Conservation (phyloP, 495 filamentous ascomycete species). For the Hypoxylon fuscum region DNA sequence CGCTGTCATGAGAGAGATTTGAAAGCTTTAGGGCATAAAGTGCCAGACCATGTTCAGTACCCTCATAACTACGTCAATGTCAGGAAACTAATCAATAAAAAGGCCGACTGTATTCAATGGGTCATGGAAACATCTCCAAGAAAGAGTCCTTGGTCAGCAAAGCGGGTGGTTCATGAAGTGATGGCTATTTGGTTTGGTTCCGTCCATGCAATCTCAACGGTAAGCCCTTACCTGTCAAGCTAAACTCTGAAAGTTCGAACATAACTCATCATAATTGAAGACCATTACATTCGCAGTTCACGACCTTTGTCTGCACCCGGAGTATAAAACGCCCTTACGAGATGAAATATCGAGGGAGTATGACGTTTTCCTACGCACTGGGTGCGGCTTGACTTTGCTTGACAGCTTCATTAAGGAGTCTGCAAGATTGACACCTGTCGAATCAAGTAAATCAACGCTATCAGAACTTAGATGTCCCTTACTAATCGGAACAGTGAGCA, state of each 20-base stretch:
- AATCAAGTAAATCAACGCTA: conserved; percentile 30
- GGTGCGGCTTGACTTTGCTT: conserved; percentile 34
- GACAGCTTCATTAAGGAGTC: conserved; percentile 54
- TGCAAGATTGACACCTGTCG: conserved; percentile 42
- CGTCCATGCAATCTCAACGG: conserved; percentile 27
- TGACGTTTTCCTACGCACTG: conserved; percentile 15
- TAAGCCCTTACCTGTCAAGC: no score
- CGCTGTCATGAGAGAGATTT: conserved; percentile 15
- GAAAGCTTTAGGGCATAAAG: conserved; percentile 1
- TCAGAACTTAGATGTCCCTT: background rate
- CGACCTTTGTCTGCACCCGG: conserved; percentile 46
- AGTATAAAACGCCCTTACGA: conserved; percentile 42
- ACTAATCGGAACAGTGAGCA: conserved; percentile 26
- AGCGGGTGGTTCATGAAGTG: conserved; percentile 40
- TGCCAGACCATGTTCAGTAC: conserved; percentile 34
- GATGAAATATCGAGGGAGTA: background rate
- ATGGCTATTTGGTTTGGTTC: conserved; percentile 46
- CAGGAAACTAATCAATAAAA: background rate
- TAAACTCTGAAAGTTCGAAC: no score
- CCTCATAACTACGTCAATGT: background rate
- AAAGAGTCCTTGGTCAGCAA: conserved; percentile 15
- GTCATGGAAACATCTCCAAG: conserved; percentile 38
- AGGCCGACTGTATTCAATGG: conserved; percentile 50
- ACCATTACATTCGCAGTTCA: conserved; percentile 43
- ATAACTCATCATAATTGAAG: no score